Evolutionary conservation across 495 filamentous ascomycete genomes (phyloP), one percentile per base, ranked within the genome.

Genomic region (Monascus purpureus): DNA sequence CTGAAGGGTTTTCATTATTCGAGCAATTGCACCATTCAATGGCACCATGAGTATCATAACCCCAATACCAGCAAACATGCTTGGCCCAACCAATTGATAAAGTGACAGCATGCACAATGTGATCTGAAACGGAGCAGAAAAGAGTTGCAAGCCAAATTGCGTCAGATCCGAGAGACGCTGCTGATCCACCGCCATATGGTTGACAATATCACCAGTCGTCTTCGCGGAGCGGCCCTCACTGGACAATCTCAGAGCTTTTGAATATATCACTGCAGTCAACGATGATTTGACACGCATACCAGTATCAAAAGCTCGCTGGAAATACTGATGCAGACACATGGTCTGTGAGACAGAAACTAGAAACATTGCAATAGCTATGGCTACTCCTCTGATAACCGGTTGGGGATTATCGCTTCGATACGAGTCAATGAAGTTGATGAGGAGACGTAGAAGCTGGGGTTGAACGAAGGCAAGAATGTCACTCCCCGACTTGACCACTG

Each of bases 41-140:
- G 92, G 92, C 40, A 99, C 87, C 88, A 95, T 96, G 42, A 94
- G 49, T 42, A 99, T 70, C 92, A 99, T 99, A 17, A 83, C 84
- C 29, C 62, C 92, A 33, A 99, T 76, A 46, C 92, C 92, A n/a
- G 92, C 87, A 41, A 96, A 72, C 85, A 95, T 94, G 52, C 83
- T 92, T 36, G 72, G 67, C 22, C 92, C 92, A 8, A 99, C 73
- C 6, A 99, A 67, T 48, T 94, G 80, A 55, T 99, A 96, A 17
- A 99, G 68, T 6, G 88, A 95, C 8, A 82, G 40, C 86, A 99
- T 90, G 59, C 92, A 96, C 14, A 99, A 70, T 17, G 71, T 61
- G 39, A 99, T 99, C 57, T 99, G 92, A 56, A 95, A 93, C 3
- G 92, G 92, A 2, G 92, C 92, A 29, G 85, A 93, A 80, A 88